Base-by-base conservation (phyloP, 2,329 filamentous ascomycete species). In the Leptographium wingfieldii region DNA sequence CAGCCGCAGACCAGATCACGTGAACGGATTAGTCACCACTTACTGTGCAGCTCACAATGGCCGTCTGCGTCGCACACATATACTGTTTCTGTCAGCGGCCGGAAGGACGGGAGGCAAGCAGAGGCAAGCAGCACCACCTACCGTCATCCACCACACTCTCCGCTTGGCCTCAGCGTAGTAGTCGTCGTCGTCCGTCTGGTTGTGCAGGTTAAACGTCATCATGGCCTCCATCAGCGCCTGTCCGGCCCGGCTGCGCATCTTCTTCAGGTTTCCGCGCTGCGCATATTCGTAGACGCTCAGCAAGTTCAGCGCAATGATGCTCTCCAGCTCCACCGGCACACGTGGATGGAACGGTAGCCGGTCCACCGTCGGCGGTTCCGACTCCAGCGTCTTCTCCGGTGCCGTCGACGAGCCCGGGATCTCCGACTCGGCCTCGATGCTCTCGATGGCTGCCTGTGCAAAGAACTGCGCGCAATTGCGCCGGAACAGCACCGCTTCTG, bases 101-200 rank as follows among this genome's bases (percentile, higher is more conserved):
- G 22, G n/a, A 12, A 40, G 38, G 12, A 40, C 38, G 33, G 6
- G 6, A 35, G 6, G 6, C 33, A 35, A 35, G 11, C 33, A 35
- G 33, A 35, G 6, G 6, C 33, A 35, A 35, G 11, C 33, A 35
- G 33, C 38, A 16, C 10, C 38, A 64, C 72, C 48, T 63, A 74
- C 73, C 22, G 77, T 79, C 75, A 79, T 79, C 78, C 78, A 80
- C 77, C 77, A 80, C 6, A 74, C 71, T 35, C 77, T 71, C 35
- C 76, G 70, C 64, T 73, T 73, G 14, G 75, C 75, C 63, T 80
- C 77, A 0, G 73, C 68, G 61, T 71, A 78, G 35, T 71, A 77
- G 48, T 68, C 66, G 51, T 75, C 73, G 40, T 75, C 71, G 5
- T 71, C 68, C 5, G 65, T 69, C 55, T 69, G 71, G 7, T 66